A percentile compares a stretch with the other conserved stretches of the same genome.
Conservation (phyloP, 257 asterid species). For the Nicotiana sylvestris region DNA sequence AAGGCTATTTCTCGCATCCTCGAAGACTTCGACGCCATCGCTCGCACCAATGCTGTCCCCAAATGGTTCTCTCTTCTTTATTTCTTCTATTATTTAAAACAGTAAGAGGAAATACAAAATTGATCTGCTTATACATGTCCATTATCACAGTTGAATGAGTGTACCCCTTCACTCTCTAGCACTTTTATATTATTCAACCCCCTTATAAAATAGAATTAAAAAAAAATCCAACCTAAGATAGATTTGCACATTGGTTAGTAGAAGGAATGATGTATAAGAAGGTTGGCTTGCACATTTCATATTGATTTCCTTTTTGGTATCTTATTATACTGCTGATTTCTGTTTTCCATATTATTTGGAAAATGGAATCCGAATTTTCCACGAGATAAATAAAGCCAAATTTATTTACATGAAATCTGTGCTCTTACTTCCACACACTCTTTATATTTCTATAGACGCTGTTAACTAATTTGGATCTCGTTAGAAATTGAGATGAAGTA, state of each 20-base stretch:
- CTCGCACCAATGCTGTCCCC: slow-evolving; percentile 68
- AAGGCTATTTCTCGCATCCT: slow-evolving; percentile 94
- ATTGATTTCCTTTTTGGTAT: neutral
- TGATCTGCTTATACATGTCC: neutral
- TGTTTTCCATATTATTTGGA: neutral
- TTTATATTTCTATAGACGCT: neutral
- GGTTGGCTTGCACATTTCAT: neutral
- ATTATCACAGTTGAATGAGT: slow-evolving; percentile 4
- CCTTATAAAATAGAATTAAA: neutral
- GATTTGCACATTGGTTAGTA: neutral
- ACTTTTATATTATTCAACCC: neutral
- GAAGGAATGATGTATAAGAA: neutral
- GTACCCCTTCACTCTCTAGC: neutral
- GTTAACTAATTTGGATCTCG: neutral
- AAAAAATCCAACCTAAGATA: neutral
- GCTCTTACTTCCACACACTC: neutral
- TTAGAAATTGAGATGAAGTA: neutral
- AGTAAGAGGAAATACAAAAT: too few species aligned
- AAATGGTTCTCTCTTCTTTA: slow-evolving; percentile 50
- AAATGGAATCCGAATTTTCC: neutral
- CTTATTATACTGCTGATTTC: neutral
- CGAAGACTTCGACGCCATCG: slow-evolving; percentile 69
- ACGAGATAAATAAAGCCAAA: neutral
- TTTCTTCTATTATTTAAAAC: neutral
- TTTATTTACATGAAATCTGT: neutral